These are phyloP conservation scores for Cyclostephanos invisitatus DNA, from an alignment of 108 stramenopile genomes.

Conservation along the genomic window DNA sequence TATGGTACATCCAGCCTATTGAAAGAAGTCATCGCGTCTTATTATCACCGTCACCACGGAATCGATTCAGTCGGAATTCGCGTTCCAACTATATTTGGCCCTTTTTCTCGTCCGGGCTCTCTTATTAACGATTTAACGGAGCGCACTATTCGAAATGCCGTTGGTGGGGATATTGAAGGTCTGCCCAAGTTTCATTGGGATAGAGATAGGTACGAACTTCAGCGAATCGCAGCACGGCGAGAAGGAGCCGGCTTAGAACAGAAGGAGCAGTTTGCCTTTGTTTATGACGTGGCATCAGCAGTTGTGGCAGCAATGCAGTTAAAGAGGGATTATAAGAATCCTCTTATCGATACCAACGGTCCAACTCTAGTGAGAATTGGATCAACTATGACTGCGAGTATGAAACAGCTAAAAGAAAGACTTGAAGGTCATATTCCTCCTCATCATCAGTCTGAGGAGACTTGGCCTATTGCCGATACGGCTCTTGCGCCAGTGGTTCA, in stretches of 20 bases:
- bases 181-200: constrained; percentile 34
- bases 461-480: constrained; percentile 7
- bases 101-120: constrained; percentile 46
- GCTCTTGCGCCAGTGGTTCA: not conserved
- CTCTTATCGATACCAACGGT: constrained; percentile 15
- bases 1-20: constrained; percentile 43
- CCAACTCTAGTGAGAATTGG: constrained; percentile 40
- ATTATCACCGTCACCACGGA: constrained; percentile 46
- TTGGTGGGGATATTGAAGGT: constrained; percentile 27
- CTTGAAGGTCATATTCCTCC: constrained; percentile 38
- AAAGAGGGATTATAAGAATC: constrained; percentile 6
- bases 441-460: constrained; percentile 17
- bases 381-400: constrained; percentile 40
- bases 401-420: constrained; percentile 42
- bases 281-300: constrained; percentile 40
- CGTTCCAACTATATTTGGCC: constrained; percentile 38
- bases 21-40: constrained; percentile 51
- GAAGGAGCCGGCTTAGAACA: constrained; percentile 29
- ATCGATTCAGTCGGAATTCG: constrained; percentile 42
- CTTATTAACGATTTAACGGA: constrained; percentile 43
- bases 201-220: constrained; percentile 32
- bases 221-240: constrained; percentile 23
- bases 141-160: constrained; percentile 36
- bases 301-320: constrained; percentile 46
- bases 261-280: constrained; percentile 38